These are phyloP conservation scores for Fusarium nisikadoi DNA, from an alignment of 2,329 filamentous ascomycete species.

Conservation along the genomic window DNA sequence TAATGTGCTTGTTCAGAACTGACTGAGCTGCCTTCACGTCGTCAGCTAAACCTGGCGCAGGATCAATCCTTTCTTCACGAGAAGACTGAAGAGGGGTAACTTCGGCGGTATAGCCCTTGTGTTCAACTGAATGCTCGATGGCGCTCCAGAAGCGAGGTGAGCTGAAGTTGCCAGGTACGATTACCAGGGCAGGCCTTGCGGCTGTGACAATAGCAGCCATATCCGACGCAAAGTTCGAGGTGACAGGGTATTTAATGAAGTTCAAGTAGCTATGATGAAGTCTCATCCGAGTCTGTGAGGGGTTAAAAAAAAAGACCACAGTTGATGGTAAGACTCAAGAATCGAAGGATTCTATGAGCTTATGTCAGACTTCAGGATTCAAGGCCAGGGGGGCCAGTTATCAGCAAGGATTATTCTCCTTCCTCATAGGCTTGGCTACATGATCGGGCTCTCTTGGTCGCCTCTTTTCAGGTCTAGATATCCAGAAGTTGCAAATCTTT, in stretches of 20 bases:
- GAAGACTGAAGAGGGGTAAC: conserved; percentile 1
- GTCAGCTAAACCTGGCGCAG: conserved; percentile 8
- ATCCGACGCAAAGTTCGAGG: fast-evolving
- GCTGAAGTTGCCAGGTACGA: conserved; percentile 15
- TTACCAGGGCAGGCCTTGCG: not conserved
- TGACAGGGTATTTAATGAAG: fast-evolving
- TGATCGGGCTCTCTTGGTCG: too few relatives aligned
- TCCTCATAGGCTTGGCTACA: too few relatives aligned
- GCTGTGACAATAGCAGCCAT: not conserved
- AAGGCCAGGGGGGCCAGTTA: too few relatives aligned
- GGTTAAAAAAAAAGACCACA: not conserved
- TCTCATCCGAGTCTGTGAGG: fast-evolving
- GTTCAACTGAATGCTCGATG: not conserved
- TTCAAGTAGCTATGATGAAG: fast-evolving
- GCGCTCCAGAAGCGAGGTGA: conserved; percentile 9
- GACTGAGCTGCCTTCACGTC: not conserved
- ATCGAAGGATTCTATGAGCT: not conserved
- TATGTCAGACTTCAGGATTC: not conserved
- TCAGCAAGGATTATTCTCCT: too few relatives aligned
- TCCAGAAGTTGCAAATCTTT: too few relatives aligned
- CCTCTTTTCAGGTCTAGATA: too few relatives aligned
- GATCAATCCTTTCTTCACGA: not conserved
- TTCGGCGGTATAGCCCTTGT: not conserved
- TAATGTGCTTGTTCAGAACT: not conserved
- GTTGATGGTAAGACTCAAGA: too few relatives aligned